Conservation (phyloP, 768 basidiomycete species). For the Termitomyces sp. region DNA sequence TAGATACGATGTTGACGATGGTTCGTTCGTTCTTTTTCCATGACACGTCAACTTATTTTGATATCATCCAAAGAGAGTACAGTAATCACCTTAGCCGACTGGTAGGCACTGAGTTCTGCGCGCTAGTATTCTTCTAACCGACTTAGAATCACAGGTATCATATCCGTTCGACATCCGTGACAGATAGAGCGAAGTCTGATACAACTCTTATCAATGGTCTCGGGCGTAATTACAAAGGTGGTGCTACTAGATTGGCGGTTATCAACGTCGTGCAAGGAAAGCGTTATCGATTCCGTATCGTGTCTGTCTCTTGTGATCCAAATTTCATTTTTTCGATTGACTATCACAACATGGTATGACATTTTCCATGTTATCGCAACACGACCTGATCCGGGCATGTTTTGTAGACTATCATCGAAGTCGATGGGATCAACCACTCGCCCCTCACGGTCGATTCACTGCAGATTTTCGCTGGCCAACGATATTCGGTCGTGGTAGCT, state of each 20-base stretch:
- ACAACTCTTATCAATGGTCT: conserved; percentile 4
- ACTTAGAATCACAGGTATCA: not conserved
- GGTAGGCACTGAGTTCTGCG: not conserved
- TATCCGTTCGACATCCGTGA: not conserved
- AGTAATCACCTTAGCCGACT: conserved; percentile 1
- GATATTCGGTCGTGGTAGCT: not conserved
- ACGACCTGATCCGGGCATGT: not conserved
- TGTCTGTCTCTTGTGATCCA: conserved; percentile 25
- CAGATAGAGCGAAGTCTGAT: conserved; percentile 7
- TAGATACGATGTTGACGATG: conserved; percentile 4
- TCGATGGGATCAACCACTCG: conserved; percentile 1
- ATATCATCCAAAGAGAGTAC: not conserved
- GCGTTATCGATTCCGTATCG: conserved; percentile 29
- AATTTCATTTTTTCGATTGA: conserved; percentile 38
- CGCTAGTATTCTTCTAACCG: not conserved
- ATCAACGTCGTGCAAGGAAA: conserved; percentile 25
- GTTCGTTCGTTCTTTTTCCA: not conserved
- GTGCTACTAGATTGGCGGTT: conserved; percentile 23
- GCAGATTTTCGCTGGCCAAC: not conserved
- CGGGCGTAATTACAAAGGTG: not conserved
- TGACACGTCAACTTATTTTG: not conserved
- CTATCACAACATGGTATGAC: conserved; percentile 31
- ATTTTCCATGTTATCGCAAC: too few relatives aligned
- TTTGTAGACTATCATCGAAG: not conserved
- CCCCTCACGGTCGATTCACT: not conserved